These are phyloP conservation scores for Pythium pectinolyticum DNA, from an alignment of 352 stramenopile genomes.

Conservation along the genomic window DNA sequence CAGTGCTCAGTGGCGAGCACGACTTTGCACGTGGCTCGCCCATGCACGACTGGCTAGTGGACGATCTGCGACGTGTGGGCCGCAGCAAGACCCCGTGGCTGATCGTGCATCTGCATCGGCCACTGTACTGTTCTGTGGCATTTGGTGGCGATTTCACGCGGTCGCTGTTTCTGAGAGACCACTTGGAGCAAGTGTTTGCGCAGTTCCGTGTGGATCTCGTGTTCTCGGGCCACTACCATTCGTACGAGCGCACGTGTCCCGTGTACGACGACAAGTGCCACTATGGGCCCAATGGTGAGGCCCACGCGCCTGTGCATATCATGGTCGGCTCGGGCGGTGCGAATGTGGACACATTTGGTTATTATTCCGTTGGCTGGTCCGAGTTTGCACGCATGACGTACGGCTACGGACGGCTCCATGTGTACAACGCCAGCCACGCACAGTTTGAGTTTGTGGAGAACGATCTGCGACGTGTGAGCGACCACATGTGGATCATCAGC, in stretches of 20 bases:
- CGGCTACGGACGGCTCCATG: conserved; percentile 38
- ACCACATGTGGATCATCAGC: conserved; percentile 37
- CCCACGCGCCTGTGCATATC: conserved; percentile 31
- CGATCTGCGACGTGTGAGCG: conserved; percentile 24
- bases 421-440: conserved; percentile 36
- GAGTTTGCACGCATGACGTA: conserved; percentile 32
- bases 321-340: conserved; percentile 42
- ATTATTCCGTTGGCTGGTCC: conserved; percentile 13
- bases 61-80: conserved; percentile 27
- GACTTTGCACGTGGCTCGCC: conserved; percentile 19
- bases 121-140: conserved; percentile 31
- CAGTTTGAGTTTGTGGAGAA: conserved; percentile 38
- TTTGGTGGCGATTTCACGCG: conserved; percentile 6
- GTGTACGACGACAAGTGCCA: conserved; percentile 27
- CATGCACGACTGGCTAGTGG: conserved; percentile 31
- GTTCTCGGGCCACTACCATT: conserved; percentile 34
- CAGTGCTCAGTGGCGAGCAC: conserved; percentile 28
- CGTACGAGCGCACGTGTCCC: conserved; percentile 35
- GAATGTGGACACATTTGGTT: conserved; percentile 11
- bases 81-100: conserved; percentile 32
- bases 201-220: conserved; percentile 30
- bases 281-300: conserved; percentile 14
- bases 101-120: conserved; percentile 28
- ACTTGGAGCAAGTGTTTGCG: conserved; percentile 24
- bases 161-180: conserved; percentile 16